Base-by-base conservation (phyloP, 495 filamentous ascomycete species). In the Penicillium dipodomyicola region DNA sequence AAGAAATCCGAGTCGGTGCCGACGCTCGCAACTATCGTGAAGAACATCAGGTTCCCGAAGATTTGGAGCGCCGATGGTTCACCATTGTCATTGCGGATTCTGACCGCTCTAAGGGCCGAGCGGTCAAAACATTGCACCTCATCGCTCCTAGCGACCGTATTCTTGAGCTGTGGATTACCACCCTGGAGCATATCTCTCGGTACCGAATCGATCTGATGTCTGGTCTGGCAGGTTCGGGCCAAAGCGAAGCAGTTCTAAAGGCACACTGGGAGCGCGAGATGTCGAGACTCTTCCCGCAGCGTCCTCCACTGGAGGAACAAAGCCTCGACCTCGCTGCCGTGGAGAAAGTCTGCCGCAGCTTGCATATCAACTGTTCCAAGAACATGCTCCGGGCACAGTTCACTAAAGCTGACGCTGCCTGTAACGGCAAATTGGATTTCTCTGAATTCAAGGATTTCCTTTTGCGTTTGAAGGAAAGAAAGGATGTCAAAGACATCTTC, bases 191-290 rank as follows among this genome's bases (percentile, higher is more conserved):
- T 40, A 86, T 96, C 47, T 85, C 85, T 29, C 87, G 87, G 48
- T 89, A 91, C 61, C 86, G 94, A 44, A 87, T 91, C 52, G 89
- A 92, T 48, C 83, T 96, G 54, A 96, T 97, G 84, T 82, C 89
- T 20, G 92, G 89, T 25, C 70, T 97, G 56, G 87, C 89, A 69
- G 85, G 84, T 7, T 87, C 88, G 40, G 71, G 76, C 33, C 82
- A 83, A 54, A 86, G 87, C 66, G 91, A 97, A 65, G 87, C 86
- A 54, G 87, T 87, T 46, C 79, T 96, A 37, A 84, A 83, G 49
- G 81, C 81, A 33, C 89, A 93, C 67, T 98, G 94, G 94, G 81
- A 83, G 56, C 83, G 80, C n/a, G 91, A 94, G 68, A 94, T 96
- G 88, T 76, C 81, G 6, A 83, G 83, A 57, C 77, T 86, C 42